These are phyloP conservation scores for Striga hermonthica DNA, from an alignment of 305 asterid species.

Conservation along the genomic window DNA sequence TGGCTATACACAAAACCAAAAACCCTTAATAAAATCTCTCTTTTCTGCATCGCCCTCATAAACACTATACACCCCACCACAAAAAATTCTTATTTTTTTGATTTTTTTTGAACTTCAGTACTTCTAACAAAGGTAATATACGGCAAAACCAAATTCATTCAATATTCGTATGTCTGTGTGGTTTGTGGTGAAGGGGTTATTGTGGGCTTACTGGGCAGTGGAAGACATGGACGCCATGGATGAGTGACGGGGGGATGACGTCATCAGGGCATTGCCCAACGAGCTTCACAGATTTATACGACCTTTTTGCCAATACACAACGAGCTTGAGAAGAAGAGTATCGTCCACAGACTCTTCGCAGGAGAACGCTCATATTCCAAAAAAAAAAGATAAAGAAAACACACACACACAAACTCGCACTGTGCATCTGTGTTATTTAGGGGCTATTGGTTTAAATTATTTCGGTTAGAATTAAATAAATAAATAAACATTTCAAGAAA, in stretches of 20 bases:
- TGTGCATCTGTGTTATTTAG: no score
- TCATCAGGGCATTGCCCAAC: slow-evolving; percentile 41
- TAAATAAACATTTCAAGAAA: no score
- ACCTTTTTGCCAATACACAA: slow-evolving; percentile 42
- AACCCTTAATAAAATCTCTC: no score
- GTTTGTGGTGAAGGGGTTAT: background rate
- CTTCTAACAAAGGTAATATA: background rate
- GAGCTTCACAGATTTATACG: slow-evolving; percentile 43
- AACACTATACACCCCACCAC: background rate
- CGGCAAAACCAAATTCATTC: background rate
- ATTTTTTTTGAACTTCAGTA: no score
- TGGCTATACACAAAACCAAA: slow-evolving; percentile 2
- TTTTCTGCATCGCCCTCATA: no score
- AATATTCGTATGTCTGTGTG: background rate
- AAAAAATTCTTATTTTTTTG: slow-evolving; percentile 4
- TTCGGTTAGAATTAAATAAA: no score
- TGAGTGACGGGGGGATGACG: slow-evolving; percentile 54
- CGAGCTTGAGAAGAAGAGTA: slow-evolving; percentile 32
- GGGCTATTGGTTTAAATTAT: no score
- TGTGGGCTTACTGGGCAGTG: slow-evolving; percentile 69
- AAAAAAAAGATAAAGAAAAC: background rate
- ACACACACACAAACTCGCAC: no score
- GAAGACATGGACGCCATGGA: slow-evolving; percentile 86
- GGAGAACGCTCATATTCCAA: slow-evolving; percentile 51
- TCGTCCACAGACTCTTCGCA: slow-evolving; percentile 40